These are phyloP conservation scores for Anacardium occidentale DNA, from an alignment of 345 rosid species.

Conservation along the genomic window DNA sequence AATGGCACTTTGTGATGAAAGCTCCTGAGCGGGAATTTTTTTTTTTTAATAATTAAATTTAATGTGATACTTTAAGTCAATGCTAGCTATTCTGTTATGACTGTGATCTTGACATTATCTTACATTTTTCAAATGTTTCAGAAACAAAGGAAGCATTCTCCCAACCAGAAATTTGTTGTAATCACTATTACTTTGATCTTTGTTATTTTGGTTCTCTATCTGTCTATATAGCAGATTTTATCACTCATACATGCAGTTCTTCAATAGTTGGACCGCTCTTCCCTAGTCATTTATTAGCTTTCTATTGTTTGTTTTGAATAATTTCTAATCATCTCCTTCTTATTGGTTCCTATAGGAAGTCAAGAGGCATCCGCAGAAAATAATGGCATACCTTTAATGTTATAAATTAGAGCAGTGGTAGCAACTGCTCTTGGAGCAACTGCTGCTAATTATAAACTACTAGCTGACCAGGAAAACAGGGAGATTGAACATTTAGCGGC, in stretches of 20 bases:
- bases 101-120: constrained; percentile 1
- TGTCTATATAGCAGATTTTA: constrained; percentile 3
- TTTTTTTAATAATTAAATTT: too few species aligned
- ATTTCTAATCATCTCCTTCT: too few species aligned
- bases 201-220: not conserved
- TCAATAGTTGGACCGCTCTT: not conserved
- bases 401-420: constrained; percentile 69
- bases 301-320: too few species aligned
- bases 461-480: constrained; percentile 85
- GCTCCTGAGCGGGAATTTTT: constrained; percentile 69
- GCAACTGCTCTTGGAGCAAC: constrained; percentile 80
- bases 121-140: constrained; percentile 25
- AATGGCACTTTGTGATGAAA: constrained; percentile 67
- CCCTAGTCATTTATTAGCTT: not conserved
- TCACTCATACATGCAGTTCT: not conserved
- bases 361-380: constrained; percentile 34
- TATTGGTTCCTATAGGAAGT: constrained; percentile 36
- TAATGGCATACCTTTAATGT: constrained; percentile 50
- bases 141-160: constrained; percentile 37
- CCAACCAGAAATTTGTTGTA: constrained; percentile 35
- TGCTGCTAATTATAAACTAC: constrained; percentile 72
- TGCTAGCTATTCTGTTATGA: constrained; percentile 6
- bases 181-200: constrained; percentile 1
- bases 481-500: constrained; percentile 68
- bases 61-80: constrained; percentile 4